Conservation (phyloP, 345 rosid species). For the Camelina sativa region DNA sequence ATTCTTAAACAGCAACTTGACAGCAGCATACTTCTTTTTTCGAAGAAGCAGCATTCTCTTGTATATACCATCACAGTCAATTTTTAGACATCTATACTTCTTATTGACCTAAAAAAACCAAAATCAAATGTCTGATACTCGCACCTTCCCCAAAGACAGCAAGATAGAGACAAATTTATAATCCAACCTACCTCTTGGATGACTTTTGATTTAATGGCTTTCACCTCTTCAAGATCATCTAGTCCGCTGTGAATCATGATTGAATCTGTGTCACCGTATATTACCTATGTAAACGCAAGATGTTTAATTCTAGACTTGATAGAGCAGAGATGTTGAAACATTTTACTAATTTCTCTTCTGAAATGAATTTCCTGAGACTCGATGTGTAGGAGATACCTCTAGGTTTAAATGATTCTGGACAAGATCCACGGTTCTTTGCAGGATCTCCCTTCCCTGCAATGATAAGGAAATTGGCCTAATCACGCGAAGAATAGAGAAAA, state of each 20-base stretch:
- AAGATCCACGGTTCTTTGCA: slow-evolving; percentile 93
- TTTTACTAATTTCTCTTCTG: slow-evolving; percentile 24
- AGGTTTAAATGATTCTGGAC: slow-evolving; percentile 90
- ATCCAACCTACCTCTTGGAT: slow-evolving; percentile 78
- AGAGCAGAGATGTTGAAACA: slow-evolving; percentile 30
- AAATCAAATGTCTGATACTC: slow-evolving; percentile 9
- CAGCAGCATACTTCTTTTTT: slow-evolving; percentile 99
- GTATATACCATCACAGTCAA: slow-evolving; percentile 95
- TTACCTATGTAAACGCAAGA: slow-evolving; percentile 66
- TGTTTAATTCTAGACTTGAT: slow-evolving; percentile 27
- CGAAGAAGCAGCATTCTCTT: slow-evolving; percentile 97
- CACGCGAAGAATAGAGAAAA: background rate
- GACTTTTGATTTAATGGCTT: slow-evolving; percentile 80
- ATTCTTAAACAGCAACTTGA: slow-evolving; percentile 80
- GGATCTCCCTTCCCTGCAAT: slow-evolving; percentile 95
- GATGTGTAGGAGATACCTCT: slow-evolving; percentile 58
- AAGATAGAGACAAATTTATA: slow-evolving; percentile 18
- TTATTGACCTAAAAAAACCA: slow-evolving; percentile 76
- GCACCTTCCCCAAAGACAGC: background rate
- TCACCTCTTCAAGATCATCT: slow-evolving; percentile 81
- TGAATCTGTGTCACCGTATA: slow-evolving; percentile 98
- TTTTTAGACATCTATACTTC: slow-evolving; percentile 86
- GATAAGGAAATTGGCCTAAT: slow-evolving; percentile 18
- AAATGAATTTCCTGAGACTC: slow-evolving; percentile 33
- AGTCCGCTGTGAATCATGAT: slow-evolving; percentile 96